Evolutionary conservation across 257 asterid species (phyloP).

Genomic region (Solanum gracilifrons): DNA sequence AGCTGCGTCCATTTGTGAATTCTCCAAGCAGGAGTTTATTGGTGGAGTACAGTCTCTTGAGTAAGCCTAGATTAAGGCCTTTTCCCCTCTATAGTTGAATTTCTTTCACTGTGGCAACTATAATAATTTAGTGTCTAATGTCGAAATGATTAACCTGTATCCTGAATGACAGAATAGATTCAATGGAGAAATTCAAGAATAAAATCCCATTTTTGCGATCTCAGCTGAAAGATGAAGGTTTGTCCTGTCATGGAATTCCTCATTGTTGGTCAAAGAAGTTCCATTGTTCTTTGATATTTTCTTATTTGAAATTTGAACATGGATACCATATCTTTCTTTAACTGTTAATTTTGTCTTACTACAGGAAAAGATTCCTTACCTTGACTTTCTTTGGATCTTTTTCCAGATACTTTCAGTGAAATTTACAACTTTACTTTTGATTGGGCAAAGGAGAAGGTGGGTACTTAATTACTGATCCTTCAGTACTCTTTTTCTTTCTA

Average conservation of each 20-base stretch:
- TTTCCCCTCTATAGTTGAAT: not conserved
- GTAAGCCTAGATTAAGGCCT: constrained; percentile 29
- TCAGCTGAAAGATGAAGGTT: constrained; percentile 94
- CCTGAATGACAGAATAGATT: constrained; percentile 62
- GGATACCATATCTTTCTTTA: not conserved
- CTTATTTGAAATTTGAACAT: not conserved
- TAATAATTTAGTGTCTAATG: not conserved
- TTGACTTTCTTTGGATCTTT: not conserved
- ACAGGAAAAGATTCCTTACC: not conserved
- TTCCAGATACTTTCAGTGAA: constrained; percentile 77
- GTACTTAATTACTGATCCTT: not conserved
- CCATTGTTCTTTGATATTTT: not conserved
- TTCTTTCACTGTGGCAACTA: not conserved
- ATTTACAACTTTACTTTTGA: constrained; percentile 92
- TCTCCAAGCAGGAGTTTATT: constrained; percentile 81
- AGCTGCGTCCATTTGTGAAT: constrained; percentile 96
- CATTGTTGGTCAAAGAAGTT: not conserved
- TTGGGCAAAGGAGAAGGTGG: constrained; percentile 98
- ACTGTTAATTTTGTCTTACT: not conserved
- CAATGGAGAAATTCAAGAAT: constrained; percentile 82
- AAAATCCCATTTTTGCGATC: constrained; percentile 82
- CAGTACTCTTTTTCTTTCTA: not conserved
- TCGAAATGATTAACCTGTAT: not conserved
- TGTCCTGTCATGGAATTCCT: constrained; percentile 17
- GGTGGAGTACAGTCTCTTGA: constrained; percentile 88